Percentiles rank a stretch among this genome's conserved stretches.
phyloP scores from a whole-genome alignment of 805 yeast species.

The Candida montana region DNA sequence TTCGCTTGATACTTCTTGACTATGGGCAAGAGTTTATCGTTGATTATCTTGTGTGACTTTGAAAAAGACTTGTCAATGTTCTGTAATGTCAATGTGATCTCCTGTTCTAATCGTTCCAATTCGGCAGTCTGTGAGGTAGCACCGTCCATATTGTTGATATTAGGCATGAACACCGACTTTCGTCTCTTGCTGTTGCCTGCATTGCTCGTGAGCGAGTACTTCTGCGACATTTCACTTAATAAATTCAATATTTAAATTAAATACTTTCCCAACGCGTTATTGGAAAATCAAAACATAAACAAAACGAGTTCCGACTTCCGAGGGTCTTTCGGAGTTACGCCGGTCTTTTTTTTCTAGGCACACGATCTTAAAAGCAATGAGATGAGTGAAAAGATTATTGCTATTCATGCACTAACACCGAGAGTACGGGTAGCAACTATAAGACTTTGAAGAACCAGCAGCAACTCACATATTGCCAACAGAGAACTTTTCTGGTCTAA shows the following conservation, averaged over 20 bases:
- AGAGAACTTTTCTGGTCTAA: too few relatives aligned
- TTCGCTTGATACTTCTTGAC: conserved; percentile 54
- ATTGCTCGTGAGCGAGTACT: conserved; percentile 14
- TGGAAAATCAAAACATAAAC: conserved; percentile 4
- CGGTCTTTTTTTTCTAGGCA: too few relatives aligned
- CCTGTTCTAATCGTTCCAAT: conserved; percentile 70
- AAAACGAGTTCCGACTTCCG: background rate
- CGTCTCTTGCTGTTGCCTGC: conserved; percentile 16
- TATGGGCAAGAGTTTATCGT: conserved; percentile 62
- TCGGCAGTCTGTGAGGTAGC: conserved; percentile 24
- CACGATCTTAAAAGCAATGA: too few relatives aligned
- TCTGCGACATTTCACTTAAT: conserved; percentile 16
- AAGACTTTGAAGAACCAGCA: too few relatives aligned
- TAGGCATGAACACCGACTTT: conserved; percentile 23
- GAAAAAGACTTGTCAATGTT: conserved; percentile 73
- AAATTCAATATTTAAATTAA: background rate
- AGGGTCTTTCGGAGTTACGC: too few relatives aligned
- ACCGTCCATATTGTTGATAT: conserved; percentile 14
- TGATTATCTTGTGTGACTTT: conserved; percentile 60
- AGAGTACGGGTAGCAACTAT: too few relatives aligned
- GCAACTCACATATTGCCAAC: too few relatives aligned
- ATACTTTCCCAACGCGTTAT: background rate
- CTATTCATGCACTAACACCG: too few relatives aligned
- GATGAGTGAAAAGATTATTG: too few relatives aligned
- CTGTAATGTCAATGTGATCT: conserved; percentile 70